phyloP scores from a whole-genome alignment of 2,329 filamentous ascomycete species.

The Lojkania enalia region DNA sequence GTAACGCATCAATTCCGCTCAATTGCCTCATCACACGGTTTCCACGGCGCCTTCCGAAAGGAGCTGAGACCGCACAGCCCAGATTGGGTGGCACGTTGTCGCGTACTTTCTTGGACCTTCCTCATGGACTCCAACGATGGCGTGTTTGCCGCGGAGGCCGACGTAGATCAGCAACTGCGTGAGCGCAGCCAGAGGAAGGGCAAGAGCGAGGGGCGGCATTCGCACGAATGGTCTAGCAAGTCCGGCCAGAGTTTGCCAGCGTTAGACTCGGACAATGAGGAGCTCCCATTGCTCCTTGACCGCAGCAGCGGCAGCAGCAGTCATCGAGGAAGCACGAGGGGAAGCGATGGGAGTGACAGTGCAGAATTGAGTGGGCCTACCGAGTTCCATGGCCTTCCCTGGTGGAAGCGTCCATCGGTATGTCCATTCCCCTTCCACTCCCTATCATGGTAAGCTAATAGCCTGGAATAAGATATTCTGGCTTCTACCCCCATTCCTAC shows the following conservation, averaged over 20 bases:
- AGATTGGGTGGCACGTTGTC: neutral
- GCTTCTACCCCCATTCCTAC: slow-evolving; percentile 76
- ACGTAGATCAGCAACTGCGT: slow-evolving; percentile 30
- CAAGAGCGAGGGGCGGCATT: slow-evolving; percentile 13
- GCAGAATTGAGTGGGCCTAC: slow-evolving; percentile 39
- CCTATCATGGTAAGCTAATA: neutral
- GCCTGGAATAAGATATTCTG: slow-evolving; percentile 65
- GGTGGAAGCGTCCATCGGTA: slow-evolving; percentile 58
- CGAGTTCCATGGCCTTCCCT: slow-evolving; percentile 49
- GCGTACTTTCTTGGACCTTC: neutral
- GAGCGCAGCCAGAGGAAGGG: slow-evolving; percentile 16
- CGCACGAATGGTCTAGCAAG: slow-evolving; percentile 16
- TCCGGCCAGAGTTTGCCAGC: slow-evolving; percentile 19
- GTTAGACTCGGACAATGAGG: slow-evolving; percentile 25
- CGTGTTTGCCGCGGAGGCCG: slow-evolving; percentile 33
- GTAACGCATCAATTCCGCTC: slow-evolving; percentile 10
- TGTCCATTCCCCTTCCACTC: slow-evolving; percentile 15
- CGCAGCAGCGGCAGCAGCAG: neutral
- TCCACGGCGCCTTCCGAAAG: neutral
- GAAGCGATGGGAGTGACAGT: slow-evolving; percentile 10
- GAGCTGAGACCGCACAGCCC: neutral
- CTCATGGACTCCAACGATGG: slow-evolving; percentile 25
- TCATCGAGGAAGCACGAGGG: neutral
- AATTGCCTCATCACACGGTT: neutral
- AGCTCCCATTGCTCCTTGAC: slow-evolving; percentile 24